phyloP scores from a whole-genome alignment of 1,284 basidiomycete species.

The Microbotryum violaceum region DNA sequence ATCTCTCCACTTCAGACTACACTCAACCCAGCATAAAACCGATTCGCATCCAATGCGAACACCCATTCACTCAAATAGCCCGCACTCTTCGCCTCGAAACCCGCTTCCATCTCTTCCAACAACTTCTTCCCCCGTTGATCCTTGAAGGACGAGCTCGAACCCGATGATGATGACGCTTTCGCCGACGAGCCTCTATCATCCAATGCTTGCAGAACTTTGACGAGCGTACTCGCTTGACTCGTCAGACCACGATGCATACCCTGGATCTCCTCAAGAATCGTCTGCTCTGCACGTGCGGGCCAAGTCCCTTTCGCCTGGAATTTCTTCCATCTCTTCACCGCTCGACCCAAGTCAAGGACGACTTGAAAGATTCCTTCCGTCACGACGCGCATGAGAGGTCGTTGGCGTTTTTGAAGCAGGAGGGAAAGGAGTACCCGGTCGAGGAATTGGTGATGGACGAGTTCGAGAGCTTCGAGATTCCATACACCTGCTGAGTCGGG shows the following conservation, averaged over 20 bases:
- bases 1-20: no score
- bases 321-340: not conserved
- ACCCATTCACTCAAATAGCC: no score
- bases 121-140: no score
- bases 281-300: not conserved
- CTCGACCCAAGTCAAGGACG: constrained; percentile 2
- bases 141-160: no score
- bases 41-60: no score
- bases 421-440: not conserved
- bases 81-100: no score
- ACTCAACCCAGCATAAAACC: no score
- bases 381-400: not conserved
- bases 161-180: not conserved
- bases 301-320: not conserved
- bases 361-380: not conserved
- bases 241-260: not conserved
- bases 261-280: not conserved
- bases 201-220: constrained; percentile 4
- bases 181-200: not conserved
- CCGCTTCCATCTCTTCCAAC: no score
- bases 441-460: constrained; percentile 5
- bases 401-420: not conserved
- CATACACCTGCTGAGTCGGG: not conserved
- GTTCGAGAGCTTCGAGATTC: constrained; percentile 7
- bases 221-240: not conserved